Percentiles rank a stretch among this genome's conserved stretches.
Conservation (phyloP, 2,329 filamentous ascomycete genomes). For the Claviceps fusiformis region DNA sequence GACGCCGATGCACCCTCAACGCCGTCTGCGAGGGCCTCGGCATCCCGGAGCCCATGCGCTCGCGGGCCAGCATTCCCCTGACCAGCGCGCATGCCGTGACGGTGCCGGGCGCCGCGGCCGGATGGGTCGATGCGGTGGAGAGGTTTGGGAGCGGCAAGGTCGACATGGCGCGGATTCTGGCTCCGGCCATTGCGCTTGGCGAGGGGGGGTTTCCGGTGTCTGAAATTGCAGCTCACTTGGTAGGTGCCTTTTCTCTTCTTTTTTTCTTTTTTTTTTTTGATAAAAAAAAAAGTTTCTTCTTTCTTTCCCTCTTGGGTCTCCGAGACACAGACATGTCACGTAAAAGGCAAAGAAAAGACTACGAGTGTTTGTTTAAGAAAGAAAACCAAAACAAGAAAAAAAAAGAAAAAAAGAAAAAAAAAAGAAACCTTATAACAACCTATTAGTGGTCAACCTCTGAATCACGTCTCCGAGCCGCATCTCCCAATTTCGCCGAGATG, state of each 20-base stretch:
- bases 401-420: neutral
- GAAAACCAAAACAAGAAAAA: too few species aligned
- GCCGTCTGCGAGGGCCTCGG: slow-evolving; percentile 56
- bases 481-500: slow-evolving; percentile 78
- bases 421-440: too few species aligned
- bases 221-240: slow-evolving; percentile 56
- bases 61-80: slow-evolving; percentile 50
- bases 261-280: too few species aligned
- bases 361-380: too few species aligned
- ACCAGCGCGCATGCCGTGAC: slow-evolving; percentile 69
- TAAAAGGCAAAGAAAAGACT: too few species aligned
- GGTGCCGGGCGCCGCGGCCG: slow-evolving; percentile 78
- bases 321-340: too few species aligned
- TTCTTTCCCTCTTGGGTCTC: neutral
- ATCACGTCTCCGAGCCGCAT: slow-evolving; percentile 50
- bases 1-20: slow-evolving; percentile 54
- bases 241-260: slow-evolving; percentile 28
- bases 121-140: slow-evolving; percentile 83
- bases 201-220: slow-evolving; percentile 86
- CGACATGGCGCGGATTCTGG: slow-evolving; percentile 60
- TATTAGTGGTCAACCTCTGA: slow-evolving; percentile 60
- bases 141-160: slow-evolving; percentile 82
- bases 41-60: slow-evolving; percentile 38
- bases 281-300: too few species aligned
- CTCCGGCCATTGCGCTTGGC: slow-evolving; percentile 70